Percentiles rank a stretch among this genome's conserved stretches.
Conservation (phyloP, 23 red algal species). For the Pyropia yezoensis region DNA sequence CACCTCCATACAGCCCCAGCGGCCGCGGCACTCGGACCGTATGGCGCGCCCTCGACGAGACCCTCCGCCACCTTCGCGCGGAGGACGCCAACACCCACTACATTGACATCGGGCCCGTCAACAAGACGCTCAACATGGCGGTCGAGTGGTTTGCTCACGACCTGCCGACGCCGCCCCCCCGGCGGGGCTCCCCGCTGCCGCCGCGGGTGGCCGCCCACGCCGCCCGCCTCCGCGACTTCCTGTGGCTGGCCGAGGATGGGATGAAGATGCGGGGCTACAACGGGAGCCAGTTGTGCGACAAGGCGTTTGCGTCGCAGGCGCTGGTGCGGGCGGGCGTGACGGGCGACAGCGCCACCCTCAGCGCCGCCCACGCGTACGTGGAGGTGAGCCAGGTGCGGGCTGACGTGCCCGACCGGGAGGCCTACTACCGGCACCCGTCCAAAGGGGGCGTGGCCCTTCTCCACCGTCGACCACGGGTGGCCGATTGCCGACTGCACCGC, state of each 20-base stretch:
- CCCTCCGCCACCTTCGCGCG: slow-evolving; percentile 38
- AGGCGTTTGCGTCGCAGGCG: slow-evolving; percentile 88
- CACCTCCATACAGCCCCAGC: no score
- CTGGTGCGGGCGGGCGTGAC: slow-evolving; percentile 28
- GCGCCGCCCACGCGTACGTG: slow-evolving; percentile 63
- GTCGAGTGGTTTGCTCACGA: slow-evolving; percentile 72
- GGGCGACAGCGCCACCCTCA: slow-evolving; percentile 21
- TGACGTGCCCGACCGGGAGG: slow-evolving; percentile 62
- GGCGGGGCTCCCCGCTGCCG: neutral
- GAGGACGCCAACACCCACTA: slow-evolving; percentile 80
- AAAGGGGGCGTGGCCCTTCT: slow-evolving; percentile 99
- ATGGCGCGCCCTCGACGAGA: slow-evolving; percentile 57
- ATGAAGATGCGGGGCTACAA: slow-evolving; percentile 99
- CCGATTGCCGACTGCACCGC: slow-evolving; percentile 97
- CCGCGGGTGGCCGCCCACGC: slow-evolving; percentile 42
- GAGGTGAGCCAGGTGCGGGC: slow-evolving; percentile 84
- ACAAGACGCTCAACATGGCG: slow-evolving; percentile 96
- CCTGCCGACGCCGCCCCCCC: neutral
- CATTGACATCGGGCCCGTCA: slow-evolving; percentile 95
- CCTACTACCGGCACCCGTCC: slow-evolving; percentile 85
- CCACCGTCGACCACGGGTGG: slow-evolving; percentile 95
- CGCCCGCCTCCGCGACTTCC: slow-evolving; percentile 82
- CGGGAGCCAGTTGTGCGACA: slow-evolving; percentile 98
- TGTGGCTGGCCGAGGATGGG: slow-evolving; percentile 98
- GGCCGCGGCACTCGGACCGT: no score